Base-by-base conservation (phyloP, 768 basidiomycete genomes). In the Cystofilobasidium ferigula region DNA sequence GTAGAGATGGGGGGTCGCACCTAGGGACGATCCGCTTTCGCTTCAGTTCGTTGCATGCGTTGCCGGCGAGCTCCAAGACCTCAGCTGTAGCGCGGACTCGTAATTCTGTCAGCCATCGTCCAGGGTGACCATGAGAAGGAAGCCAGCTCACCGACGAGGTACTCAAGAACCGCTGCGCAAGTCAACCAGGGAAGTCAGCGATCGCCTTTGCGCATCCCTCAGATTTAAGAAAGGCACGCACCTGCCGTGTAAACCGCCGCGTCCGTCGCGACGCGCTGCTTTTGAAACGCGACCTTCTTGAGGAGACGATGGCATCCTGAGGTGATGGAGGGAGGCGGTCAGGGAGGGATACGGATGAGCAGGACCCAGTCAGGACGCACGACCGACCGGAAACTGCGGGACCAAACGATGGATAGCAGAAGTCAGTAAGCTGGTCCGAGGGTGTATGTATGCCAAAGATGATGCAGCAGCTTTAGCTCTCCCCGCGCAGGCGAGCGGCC, bases 251-350 rank as follows among this genome's bases (percentile, higher is more conserved):
- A 64, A 22, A 64, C 63, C 28, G 63, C 54, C 18, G 63, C 92
- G 76, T 95, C 95, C n/a, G 91, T 93, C 34, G 92, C 93, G 70
- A 98, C 90, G 42, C 92, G 87, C 62, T 94, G 86, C 73, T 92
- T 93, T 77, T 93, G 86, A 74, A 91, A 88, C 22, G 89, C 94
- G 70, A 87, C 83, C 73, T 86, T 86, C 76, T 95, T 92, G 70
- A 95, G 78, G 78, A 89, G 94, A 79, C 93, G 84, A 75, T 98
- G 93, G 64, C 95, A 92, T 89, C 92, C 92, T 59, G 92, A 91
- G 53, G 7, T 42, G 48, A 40, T 20, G 36, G 18, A n/a, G 36
- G 57, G n/a, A 38, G 38, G 36, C 20, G 5, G 36, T 10, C 9
- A 20, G 57, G 22, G 32, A n/a, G 32, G 57, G 34, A n/a, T n/a